Percentiles rank a stretch among this genome's conserved stretches.
These are phyloP conservation scores for Claviceps fusiformis DNA, from an alignment of 2,329 filamentous ascomycete species.

Conservation along the genomic window DNA sequence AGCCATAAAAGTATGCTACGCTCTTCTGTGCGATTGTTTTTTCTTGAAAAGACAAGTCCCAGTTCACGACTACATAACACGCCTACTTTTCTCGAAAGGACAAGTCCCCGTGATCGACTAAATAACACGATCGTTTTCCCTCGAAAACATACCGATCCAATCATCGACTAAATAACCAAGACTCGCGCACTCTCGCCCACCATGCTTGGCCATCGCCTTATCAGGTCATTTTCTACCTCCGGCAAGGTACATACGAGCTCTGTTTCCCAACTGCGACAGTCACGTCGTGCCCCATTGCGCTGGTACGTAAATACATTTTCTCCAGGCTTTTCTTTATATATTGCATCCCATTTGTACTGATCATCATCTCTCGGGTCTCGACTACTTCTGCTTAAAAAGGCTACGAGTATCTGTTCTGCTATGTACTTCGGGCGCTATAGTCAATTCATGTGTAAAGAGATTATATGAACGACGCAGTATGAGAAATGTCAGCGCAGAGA, in stretches of 20 bases:
- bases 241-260: slow-evolving; percentile 20
- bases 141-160: too few relatives aligned
- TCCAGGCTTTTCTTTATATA: background rate
- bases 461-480: slow-evolving; percentile 13
- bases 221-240: slow-evolving; percentile 20
- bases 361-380: background rate
- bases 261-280: slow-evolving; percentile 19
- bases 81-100: too few relatives aligned
- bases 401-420: background rate
- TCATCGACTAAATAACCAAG: background rate
- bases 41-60: too few relatives aligned
- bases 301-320: slow-evolving; percentile 15
- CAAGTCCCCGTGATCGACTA: too few relatives aligned
- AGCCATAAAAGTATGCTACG: background rate
- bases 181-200: background rate
- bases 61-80: too few relatives aligned
- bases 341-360: background rate
- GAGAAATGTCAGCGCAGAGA: slow-evolving; percentile 14
- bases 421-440: slow-evolving; percentile 5
- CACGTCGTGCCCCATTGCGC: slow-evolving; percentile 16
- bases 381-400: background rate
- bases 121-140: too few relatives aligned
- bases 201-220: background rate
- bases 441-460: slow-evolving; percentile 19
- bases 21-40: background rate